Conservation (phyloP, 768 basidiomycete genomes). For the Trametes elegans region DNA sequence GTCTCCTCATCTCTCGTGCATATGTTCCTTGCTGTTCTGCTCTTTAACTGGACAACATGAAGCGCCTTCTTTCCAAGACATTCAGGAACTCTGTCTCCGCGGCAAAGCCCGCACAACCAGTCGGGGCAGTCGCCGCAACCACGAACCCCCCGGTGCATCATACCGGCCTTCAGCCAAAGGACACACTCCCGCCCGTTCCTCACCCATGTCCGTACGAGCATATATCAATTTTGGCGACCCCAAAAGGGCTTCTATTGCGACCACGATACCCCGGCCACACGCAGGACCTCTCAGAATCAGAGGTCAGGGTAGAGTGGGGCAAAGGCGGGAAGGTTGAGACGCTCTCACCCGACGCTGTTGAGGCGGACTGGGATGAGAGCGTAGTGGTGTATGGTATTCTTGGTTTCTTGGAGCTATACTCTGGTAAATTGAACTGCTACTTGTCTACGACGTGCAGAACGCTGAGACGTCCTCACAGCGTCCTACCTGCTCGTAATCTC, state of each 20-base stretch:
- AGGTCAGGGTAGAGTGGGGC: constrained; percentile 60
- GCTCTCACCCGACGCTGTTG: constrained; percentile 36
- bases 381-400: constrained; percentile 74
- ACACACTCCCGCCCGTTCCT: constrained; percentile 64
- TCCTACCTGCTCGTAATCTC: constrained; percentile 78
- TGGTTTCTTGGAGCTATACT: constrained; percentile 69
- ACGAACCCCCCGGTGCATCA: constrained; percentile 22
- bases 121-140: neutral
- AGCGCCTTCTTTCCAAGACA: constrained; percentile 30
- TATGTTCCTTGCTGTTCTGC: constrained; percentile 1
- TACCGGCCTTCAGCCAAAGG: constrained; percentile 55
- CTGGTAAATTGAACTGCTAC: constrained; percentile 44
- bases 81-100: constrained; percentile 11
- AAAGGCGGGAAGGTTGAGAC: constrained; percentile 55
- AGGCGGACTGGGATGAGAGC: constrained; percentile 51
- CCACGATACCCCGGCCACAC: constrained; percentile 39
- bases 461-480: constrained; percentile 43
- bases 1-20: neutral
- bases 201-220: constrained; percentile 73
- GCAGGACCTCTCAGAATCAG: constrained; percentile 28
- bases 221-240: constrained; percentile 58
- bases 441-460: neutral
- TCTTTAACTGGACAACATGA: constrained; percentile 27
- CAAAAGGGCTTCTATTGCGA: constrained; percentile 64
- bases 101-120: neutral